phyloP scores from a whole-genome alignment of 306 rosid genomes.

The Vigna nakashimae region DNA sequence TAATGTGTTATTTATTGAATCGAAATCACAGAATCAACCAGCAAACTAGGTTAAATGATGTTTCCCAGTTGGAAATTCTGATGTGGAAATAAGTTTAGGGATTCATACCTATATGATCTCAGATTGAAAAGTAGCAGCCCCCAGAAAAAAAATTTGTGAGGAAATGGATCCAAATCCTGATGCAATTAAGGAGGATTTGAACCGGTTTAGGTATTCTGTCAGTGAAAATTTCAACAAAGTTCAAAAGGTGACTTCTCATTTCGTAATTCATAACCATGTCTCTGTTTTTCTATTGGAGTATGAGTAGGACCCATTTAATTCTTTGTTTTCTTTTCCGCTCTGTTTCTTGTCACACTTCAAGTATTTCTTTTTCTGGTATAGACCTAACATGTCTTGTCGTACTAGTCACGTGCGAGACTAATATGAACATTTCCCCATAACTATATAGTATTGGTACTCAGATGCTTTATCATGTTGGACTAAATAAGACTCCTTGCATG shows the following conservation, averaged over 20 bases:
- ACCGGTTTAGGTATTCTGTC: conserved; percentile 39
- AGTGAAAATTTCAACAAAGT: conserved; percentile 48
- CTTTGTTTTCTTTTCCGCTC: background rate
- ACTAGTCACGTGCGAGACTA: background rate
- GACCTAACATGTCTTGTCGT: background rate
- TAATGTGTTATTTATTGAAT: too few relatives aligned
- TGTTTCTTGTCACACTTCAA: background rate
- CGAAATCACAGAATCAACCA: background rate
- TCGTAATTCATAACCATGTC: background rate
- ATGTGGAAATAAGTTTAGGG: background rate
- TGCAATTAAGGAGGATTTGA: conserved; percentile 37
- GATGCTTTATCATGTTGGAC: background rate
- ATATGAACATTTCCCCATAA: background rate
- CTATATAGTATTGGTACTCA: background rate
- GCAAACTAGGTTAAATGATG: too few relatives aligned
- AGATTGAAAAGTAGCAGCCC: background rate
- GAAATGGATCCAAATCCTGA: conserved; percentile 50
- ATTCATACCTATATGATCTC: background rate
- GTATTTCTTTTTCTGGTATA: background rate
- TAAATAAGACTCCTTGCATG: background rate
- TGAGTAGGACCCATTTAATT: background rate
- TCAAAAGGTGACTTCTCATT: conserved; percentile 49
- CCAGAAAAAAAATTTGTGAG: background rate
- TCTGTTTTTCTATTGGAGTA: background rate
- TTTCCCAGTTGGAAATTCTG: background rate